These are phyloP conservation scores for Salix viminalis DNA, from an alignment of 345 rosid species.

Conservation along the genomic window DNA sequence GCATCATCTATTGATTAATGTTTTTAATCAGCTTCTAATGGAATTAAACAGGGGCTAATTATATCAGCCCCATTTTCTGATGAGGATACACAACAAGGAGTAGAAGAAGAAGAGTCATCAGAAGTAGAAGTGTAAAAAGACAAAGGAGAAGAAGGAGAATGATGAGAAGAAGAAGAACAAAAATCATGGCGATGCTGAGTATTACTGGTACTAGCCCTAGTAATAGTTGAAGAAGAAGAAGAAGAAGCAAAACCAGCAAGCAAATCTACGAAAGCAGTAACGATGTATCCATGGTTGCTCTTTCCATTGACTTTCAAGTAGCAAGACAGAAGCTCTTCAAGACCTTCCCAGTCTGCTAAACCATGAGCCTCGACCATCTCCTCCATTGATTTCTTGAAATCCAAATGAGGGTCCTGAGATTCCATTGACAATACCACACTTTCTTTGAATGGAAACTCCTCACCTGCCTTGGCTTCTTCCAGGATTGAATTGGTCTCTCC, in stretches of 20 bases:
- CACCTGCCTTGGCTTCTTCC: conserved; percentile 15
- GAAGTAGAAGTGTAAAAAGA: conserved; percentile 38
- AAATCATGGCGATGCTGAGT: background rate
- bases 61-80: conserved; percentile 22
- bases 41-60: conserved; percentile 32
- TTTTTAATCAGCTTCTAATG: conserved; percentile 32
- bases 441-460: conserved; percentile 11
- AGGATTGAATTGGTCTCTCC: conserved; percentile 21
- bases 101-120: conserved; percentile 42
- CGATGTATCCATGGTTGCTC: conserved; percentile 33
- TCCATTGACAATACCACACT: conserved; percentile 23
- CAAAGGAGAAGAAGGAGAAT: conserved; percentile 27
- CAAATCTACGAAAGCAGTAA: conserved; percentile 31
- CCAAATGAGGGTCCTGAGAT: conserved; percentile 25
- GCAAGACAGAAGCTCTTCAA: conserved; percentile 31
- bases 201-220: background rate
- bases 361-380: conserved; percentile 37
- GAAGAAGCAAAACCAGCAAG: conserved; percentile 8
- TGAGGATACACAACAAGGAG: conserved; percentile 39
- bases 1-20: background rate
- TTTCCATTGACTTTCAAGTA: conserved; percentile 27
- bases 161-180: conserved; percentile 18
- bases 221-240: background rate
- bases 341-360: conserved; percentile 21
- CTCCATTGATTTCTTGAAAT: conserved; percentile 35